Percentiles rank a stretch among this genome's conserved stretches.
Conservation (phyloP, 2,329 filamentous ascomycete genomes). For the Graphilbum ipis-grandicollis region DNA sequence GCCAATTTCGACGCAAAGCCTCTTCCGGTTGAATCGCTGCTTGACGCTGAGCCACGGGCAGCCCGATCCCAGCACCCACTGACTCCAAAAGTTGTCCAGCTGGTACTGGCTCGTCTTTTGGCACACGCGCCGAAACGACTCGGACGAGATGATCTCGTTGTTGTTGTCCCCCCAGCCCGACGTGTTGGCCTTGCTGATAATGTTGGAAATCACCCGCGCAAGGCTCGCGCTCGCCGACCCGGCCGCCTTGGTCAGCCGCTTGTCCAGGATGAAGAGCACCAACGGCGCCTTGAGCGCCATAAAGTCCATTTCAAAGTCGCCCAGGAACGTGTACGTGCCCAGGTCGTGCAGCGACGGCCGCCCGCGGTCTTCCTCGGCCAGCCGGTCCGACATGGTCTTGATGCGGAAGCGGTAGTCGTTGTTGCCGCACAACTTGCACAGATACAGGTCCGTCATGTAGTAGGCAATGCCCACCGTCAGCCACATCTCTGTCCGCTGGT, state of each 20-base stretch:
- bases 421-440: slow-evolving; percentile 79
- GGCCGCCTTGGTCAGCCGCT: slow-evolving; percentile 73
- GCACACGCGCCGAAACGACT: slow-evolving; percentile 64
- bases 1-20: slow-evolving; percentile 81
- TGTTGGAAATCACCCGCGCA: slow-evolving; percentile 66
- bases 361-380: slow-evolving; percentile 66
- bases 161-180: slow-evolving; percentile 23
- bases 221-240: slow-evolving; percentile 55
- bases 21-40: slow-evolving; percentile 94
- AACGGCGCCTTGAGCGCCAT: slow-evolving; percentile 80
- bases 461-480: slow-evolving; percentile 77
- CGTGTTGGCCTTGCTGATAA: slow-evolving; percentile 65
- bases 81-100: slow-evolving; percentile 78
- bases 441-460: slow-evolving; percentile 89
- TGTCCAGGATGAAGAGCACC: slow-evolving; percentile 86
- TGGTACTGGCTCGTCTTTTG: slow-evolving; percentile 71
- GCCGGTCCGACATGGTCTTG: slow-evolving; percentile 65
- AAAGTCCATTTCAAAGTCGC: slow-evolving; percentile 76
- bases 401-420: slow-evolving; percentile 88
- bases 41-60: slow-evolving; percentile 77
- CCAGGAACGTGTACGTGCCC: slow-evolving; percentile 60
- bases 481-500: slow-evolving; percentile 69
- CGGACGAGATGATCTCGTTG: slow-evolving; percentile 57
- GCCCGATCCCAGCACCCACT: slow-evolving; percentile 80
- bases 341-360: slow-evolving; percentile 70